These are phyloP conservation scores for Puya raimondii DNA, from an alignment of 176 grass and related monocot genomes.

Conservation along the genomic window DNA sequence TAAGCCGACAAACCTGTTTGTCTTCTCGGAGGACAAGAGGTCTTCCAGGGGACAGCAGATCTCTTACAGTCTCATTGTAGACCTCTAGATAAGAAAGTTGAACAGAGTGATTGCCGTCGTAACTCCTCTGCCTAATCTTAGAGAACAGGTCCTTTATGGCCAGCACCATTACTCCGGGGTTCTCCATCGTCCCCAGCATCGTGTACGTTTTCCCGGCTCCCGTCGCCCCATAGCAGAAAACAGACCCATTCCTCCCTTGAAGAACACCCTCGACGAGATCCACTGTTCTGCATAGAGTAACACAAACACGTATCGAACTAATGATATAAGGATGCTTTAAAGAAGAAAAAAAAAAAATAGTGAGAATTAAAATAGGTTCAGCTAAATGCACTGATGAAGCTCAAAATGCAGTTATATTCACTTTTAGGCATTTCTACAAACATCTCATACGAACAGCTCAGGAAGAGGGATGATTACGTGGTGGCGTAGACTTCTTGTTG, in stretches of 20 bases:
- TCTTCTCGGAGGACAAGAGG: constrained; percentile 85
- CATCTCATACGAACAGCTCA: not conserved
- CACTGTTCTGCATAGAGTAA: constrained; percentile 50
- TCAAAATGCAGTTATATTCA: not conserved
- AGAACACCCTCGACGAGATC: constrained; percentile 85
- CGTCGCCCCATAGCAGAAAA: constrained; percentile 97
- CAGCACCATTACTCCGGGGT: constrained; percentile 86
- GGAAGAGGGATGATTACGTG: constrained; percentile 29
- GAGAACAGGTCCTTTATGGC: constrained; percentile 93
- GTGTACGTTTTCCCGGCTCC: constrained; percentile 98
- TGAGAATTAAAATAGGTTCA: not conserved
- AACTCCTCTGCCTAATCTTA: constrained; percentile 71
- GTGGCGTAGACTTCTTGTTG: constrained; percentile 74
- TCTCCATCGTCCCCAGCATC: constrained; percentile 79
- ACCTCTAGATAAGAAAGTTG: constrained; percentile 88
- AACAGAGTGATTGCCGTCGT: constrained; percentile 57
- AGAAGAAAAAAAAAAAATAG: not conserved
- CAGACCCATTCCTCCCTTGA: constrained; percentile 86
- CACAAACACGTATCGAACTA: not conserved
- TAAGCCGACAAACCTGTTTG: constrained; percentile 49
- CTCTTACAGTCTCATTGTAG: constrained; percentile 95
- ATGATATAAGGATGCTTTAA: not conserved
- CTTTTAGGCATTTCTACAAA: too few relatives aligned
- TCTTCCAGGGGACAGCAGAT: constrained; percentile 81
- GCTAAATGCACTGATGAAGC: too few relatives aligned